Percentiles rank a stretch among this genome's conserved stretches.
Conservation (phyloP, 495 filamentous ascomycete species). For the Glarea lozoyensis region DNA sequence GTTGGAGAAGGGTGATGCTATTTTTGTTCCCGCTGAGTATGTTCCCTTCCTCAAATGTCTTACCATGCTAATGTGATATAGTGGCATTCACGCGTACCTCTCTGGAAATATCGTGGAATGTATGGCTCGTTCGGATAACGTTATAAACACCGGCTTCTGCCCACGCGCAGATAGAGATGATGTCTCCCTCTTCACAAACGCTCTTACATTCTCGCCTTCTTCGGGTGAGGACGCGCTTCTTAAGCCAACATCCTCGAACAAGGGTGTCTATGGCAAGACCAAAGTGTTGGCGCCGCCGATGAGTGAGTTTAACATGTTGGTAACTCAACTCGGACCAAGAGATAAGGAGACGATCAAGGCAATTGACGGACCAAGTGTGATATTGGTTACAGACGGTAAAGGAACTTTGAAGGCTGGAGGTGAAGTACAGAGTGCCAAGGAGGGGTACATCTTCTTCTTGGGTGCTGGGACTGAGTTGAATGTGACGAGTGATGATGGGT, state of each 20-base stretch:
- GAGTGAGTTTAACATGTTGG: conserved; percentile 64
- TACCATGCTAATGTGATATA: neutral
- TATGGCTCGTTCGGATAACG: conserved; percentile 77
- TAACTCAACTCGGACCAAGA: conserved; percentile 43
- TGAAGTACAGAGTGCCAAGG: conserved; percentile 42
- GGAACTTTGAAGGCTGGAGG: conserved; percentile 50
- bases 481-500: conserved; percentile 6
- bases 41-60: neutral
- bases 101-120: conserved; percentile 76
- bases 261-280: conserved; percentile 49
- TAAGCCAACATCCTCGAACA: conserved; percentile 34
- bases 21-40: conserved; percentile 64
- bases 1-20: conserved; percentile 53
- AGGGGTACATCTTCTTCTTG: conserved; percentile 63
- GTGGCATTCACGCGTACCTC: conserved; percentile 68
- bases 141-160: conserved; percentile 69
- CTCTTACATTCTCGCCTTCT: conserved; percentile 55
- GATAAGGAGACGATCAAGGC: conserved; percentile 49
- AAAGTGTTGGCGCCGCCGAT: conserved; percentile 58
- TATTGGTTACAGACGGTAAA: conserved; percentile 54
- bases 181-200: conserved; percentile 51
- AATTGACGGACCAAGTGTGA: conserved; percentile 54
- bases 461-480: conserved; percentile 22
- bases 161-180: conserved; percentile 52
- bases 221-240: conserved; percentile 43